Percentiles rank a stretch among this genome's conserved stretches.
phyloP scores from a whole-genome alignment of 306 rosid species.

The Arachis hypogaea region DNA sequence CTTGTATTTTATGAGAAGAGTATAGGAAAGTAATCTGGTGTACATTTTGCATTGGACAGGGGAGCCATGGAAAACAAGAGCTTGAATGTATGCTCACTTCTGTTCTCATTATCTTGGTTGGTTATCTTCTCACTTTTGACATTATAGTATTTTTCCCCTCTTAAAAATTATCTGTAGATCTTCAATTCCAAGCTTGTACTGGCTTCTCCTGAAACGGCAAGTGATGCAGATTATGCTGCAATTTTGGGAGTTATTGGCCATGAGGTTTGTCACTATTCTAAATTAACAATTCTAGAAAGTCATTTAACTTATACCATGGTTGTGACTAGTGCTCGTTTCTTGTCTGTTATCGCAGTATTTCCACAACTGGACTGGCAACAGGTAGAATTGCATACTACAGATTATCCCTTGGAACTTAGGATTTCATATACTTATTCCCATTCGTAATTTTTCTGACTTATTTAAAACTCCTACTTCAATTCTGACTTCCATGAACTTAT shows the following conservation, averaged over 20 bases:
- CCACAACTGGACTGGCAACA: slow-evolving; percentile 99
- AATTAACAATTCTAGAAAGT: slow-evolving; percentile 31
- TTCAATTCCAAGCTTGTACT: slow-evolving; percentile 93
- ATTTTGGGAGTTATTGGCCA: slow-evolving; percentile 98
- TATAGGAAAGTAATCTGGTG: slow-evolving; percentile 26
- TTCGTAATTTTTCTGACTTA: not conserved
- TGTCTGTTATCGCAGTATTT: slow-evolving; percentile 77
- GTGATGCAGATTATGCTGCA: slow-evolving; percentile 93
- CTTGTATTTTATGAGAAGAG: slow-evolving; percentile 31
- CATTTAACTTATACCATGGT: slow-evolving; percentile 21
- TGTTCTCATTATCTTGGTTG: slow-evolving; percentile 32
- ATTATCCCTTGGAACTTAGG: slow-evolving; percentile 29
- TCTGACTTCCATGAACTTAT: slow-evolving; percentile 8
- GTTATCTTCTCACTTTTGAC: slow-evolving; percentile 1
- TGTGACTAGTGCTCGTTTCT: slow-evolving; percentile 37
- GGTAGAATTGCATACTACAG: slow-evolving; percentile 51
- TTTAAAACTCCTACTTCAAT: not conserved
- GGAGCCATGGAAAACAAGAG: slow-evolving; percentile 99
- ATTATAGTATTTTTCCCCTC: slow-evolving; percentile 15
- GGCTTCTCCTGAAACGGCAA: slow-evolving; percentile 96
- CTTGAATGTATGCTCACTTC: slow-evolving; percentile 72
- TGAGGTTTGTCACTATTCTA: slow-evolving; percentile 69
- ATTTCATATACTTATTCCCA: slow-evolving; percentile 27
- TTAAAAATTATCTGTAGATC: slow-evolving; percentile 51
- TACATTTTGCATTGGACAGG: slow-evolving; percentile 61